Conservation (phyloP, 1,139 yeast species). For the Debaryomyces coudertii region DNA sequence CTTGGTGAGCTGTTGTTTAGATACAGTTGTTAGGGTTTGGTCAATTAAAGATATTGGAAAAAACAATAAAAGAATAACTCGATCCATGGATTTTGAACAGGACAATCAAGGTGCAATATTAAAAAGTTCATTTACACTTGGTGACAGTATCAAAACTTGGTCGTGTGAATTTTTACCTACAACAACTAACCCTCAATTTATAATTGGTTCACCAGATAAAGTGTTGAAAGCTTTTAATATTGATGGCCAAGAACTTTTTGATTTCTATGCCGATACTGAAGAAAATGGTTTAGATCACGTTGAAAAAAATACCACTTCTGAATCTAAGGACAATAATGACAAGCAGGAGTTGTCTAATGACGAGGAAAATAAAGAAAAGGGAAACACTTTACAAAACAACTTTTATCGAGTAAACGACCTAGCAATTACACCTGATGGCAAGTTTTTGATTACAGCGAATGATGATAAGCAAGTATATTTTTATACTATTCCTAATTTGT, state of each 20-base stretch:
- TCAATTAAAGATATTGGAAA: conserved; percentile 44
- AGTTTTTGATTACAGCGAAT: conserved; percentile 62
- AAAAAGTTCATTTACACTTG: conserved; percentile 42
- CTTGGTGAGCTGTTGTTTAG: conserved; percentile 69
- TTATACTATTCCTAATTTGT: conserved; percentile 44
- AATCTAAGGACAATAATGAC: conserved; percentile 31
- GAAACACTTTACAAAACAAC: conserved; percentile 23
- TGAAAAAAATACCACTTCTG: conserved; percentile 14
- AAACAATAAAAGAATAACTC: conserved; percentile 27
- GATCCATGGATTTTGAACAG: conserved; percentile 25
- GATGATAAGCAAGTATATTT: conserved; percentile 61
- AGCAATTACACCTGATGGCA: conserved; percentile 64
- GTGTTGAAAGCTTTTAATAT: conserved; percentile 65
- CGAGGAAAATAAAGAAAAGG: conserved; percentile 18
- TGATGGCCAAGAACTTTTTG: conserved; percentile 45
- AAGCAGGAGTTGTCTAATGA: conserved; percentile 34
- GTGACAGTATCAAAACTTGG: conserved; percentile 52
- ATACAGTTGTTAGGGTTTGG: conserved; percentile 71
- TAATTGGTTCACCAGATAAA: conserved; percentile 80
- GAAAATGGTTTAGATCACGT: conserved; percentile 27
- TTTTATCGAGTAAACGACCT: conserved; percentile 67
- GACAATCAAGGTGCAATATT: conserved; percentile 22
- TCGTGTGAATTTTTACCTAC: conserved; percentile 76
- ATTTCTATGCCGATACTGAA: conserved; percentile 46
- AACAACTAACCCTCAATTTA: conserved; percentile 51